phyloP scores from a whole-genome alignment of 2,329 filamentous ascomycete genomes.

The Helotiales sp. region DNA sequence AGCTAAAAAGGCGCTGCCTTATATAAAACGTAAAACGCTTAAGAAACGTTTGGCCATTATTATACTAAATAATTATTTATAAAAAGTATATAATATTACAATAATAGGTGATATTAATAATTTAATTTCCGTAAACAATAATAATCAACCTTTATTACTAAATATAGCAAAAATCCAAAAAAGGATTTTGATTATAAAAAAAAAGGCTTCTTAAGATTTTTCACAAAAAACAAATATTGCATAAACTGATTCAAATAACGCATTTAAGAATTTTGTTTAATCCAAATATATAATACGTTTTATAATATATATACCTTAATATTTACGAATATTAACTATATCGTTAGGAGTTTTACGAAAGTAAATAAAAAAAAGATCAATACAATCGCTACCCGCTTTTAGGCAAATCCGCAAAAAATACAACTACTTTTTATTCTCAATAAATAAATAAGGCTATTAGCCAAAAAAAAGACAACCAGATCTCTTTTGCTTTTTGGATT shows the following conservation, averaged over 20 bases:
- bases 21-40: conserved; percentile 16
- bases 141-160: conserved; percentile 20
- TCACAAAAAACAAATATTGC: conserved; percentile 26
- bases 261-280: conserved; percentile 27
- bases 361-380: conserved; percentile 25
- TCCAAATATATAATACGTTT: conserved; percentile 26
- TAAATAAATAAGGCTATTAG: conserved; percentile 31
- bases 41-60: conserved; percentile 27
- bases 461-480: conserved; percentile 25
- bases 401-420: conserved; percentile 31
- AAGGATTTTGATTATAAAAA: conserved; percentile 21
- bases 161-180: conserved; percentile 18
- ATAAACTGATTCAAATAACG: conserved; percentile 20
- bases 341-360: conserved; percentile 26
- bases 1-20: conserved; percentile 20
- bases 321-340: conserved; percentile 22
- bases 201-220: conserved; percentile 24
- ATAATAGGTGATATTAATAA: neutral
- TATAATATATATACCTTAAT: conserved; percentile 14
- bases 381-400: conserved; percentile 17
- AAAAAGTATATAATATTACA: conserved; percentile 13
- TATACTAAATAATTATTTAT: conserved; percentile 25
- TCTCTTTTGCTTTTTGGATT: too few species aligned
- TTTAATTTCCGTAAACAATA: conserved; percentile 4
- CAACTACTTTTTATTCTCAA: conserved; percentile 34